phyloP scores from a whole-genome alignment of 306 rosid genomes.

The Dryas alaskensis region DNA sequence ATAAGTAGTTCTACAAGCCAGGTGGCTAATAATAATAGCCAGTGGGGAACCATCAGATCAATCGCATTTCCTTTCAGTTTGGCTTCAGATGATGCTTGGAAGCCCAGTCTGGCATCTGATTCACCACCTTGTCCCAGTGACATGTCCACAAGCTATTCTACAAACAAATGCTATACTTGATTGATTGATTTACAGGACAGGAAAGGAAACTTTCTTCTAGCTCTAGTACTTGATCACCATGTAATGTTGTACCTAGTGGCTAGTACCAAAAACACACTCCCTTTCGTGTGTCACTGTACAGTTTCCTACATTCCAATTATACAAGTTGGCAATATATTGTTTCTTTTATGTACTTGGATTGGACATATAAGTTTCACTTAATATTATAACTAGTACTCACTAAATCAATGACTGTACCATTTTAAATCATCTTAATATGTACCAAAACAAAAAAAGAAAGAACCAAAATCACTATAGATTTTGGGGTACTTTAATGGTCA shows the following conservation, averaged over 20 bases:
- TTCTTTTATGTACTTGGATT: background rate
- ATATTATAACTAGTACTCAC: background rate
- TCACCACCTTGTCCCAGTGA: conserved; percentile 50
- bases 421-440: too few species aligned
- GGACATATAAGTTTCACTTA: background rate
- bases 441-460: too few species aligned
- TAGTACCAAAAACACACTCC: background rate
- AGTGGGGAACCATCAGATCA: conserved; percentile 41
- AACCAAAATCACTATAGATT: too few species aligned
- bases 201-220: background rate
- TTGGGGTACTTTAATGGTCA: too few species aligned
- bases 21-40: conserved; percentile 8
- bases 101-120: conserved; percentile 47
- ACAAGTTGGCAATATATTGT: conserved; percentile 14
- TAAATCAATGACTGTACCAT: background rate
- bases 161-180: conserved; percentile 49
- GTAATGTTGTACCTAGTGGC: background rate
- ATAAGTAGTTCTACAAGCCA: background rate
- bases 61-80: conserved; percentile 62
- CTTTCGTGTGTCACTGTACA: conserved; percentile 19
- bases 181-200: background rate
- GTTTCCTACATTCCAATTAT: conserved; percentile 20
- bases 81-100: conserved; percentile 53
- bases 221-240: conserved; percentile 1
- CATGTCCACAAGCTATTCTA: conserved; percentile 48